Evolutionary conservation across 1,139 yeast genomes (phyloP).

Genomic region (Meyerozyma elateridarum): DNA sequence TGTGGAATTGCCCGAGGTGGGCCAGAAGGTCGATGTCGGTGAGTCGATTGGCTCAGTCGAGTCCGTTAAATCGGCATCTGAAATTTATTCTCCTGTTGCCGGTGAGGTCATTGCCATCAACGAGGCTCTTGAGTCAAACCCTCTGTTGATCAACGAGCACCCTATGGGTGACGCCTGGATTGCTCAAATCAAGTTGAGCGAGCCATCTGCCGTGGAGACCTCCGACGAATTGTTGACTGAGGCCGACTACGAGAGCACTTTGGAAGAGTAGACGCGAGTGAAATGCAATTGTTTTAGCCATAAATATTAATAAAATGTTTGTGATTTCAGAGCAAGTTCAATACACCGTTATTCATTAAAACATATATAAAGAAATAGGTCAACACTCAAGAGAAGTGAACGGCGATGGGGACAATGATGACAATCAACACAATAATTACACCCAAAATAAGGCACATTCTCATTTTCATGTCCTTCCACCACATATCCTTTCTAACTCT

Average conservation of each 20-base stretch:
- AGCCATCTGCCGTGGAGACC: constrained; percentile 23
- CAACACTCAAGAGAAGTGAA: constrained; percentile 71
- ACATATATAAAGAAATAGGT: neutral
- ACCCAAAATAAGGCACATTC: constrained; percentile 82
- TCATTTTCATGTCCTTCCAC: constrained; percentile 98
- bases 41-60: constrained; percentile 92
- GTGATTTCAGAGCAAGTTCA: neutral
- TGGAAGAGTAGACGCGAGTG: constrained; percentile 40
- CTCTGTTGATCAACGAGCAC: constrained; percentile 77
- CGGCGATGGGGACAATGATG: constrained; percentile 90
- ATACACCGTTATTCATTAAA: neutral
- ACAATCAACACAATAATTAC: constrained; percentile 77
- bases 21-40: constrained; percentile 60
- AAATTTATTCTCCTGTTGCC: constrained; percentile 81
- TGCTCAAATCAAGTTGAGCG: constrained; percentile 61
- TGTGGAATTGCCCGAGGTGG: constrained; percentile 83
- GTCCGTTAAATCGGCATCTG: constrained; percentile 91
- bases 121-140: constrained; percentile 57
- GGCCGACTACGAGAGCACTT: constrained; percentile 61
- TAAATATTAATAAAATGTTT: neutral
- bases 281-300: constrained; percentile 14
- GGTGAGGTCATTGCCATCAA: constrained; percentile 78
- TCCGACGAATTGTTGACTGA: constrained; percentile 36
- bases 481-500: constrained; percentile 98
- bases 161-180: constrained; percentile 96